Base-by-base conservation (phyloP, 1,284 basidiomycete species). In the Hortiboletus rubellus region DNA sequence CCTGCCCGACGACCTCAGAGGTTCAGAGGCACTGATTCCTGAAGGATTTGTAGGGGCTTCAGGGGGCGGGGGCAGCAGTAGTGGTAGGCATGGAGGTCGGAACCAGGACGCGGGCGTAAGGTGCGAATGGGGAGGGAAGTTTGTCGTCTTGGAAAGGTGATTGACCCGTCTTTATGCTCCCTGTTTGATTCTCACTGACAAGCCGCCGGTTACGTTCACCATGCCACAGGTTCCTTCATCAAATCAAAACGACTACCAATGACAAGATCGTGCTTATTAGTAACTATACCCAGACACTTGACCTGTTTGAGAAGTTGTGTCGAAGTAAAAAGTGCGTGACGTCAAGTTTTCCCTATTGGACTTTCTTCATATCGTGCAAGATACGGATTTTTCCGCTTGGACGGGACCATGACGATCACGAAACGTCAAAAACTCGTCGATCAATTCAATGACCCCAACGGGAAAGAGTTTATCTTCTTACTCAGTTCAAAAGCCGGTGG, bases 191-290 rank as follows among this genome's bases (percentile, higher is more conserved):
- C 18, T 46, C 22, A 34, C 41, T 36, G 36, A 41, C 14, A 22
- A 15, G 1, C 9, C 8, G 36, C 14, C 49, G 27, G 46, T 27
- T 50, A 8, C 47, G 12, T 55, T 45, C 42, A n/a, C n/a, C 22
- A 34, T 56, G 27, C 58, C 2, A 27, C 40, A 95, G 94, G 64
- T 96, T 98, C 75, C 77, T 98, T 46, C 87, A 93, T 66, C 88
- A 89, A 52, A 88, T 96, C 61, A 79, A 79, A 46, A 87, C 85
- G 12, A 83, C 91, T 62, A 95, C 92, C 18, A 90, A 84, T 60
- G 96, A 99, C 80, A 99, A 99, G 81, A 98, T 99, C 60, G 96
- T 99, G 8, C 79, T 99, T 43, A 98, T 99, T 72, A 96, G 92
- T 70, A 99, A 99, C 74, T 98, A 97, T 66, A 99, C 97, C 1